Evolutionary conservation across 805 yeast genomes (phyloP).

Genomic region (Cyberlindnera veronae): DNA sequence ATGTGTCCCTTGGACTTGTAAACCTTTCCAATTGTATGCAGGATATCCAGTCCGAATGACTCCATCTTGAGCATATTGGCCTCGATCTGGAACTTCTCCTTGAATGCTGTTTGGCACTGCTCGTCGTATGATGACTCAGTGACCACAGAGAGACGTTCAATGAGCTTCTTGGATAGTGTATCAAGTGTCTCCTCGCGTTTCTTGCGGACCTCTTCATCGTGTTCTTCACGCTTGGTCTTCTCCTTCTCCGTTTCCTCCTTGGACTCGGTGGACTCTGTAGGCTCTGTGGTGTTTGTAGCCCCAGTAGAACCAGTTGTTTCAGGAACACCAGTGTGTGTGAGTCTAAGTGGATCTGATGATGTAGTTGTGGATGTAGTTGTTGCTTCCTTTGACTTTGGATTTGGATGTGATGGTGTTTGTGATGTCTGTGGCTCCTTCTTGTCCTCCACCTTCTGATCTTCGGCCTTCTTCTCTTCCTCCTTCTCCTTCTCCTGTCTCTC

Average conservation of each 20-base stretch:
- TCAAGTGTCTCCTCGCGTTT: slow-evolving; percentile 66
- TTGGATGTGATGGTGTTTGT: slow-evolving; percentile 1
- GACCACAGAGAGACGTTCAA: slow-evolving; percentile 48
- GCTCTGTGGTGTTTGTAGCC: no score
- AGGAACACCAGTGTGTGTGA: slow-evolving; percentile 5
- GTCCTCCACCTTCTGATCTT: slow-evolving; percentile 32
- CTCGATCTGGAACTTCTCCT: slow-evolving; percentile 66
- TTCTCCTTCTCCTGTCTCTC: slow-evolving; percentile 38
- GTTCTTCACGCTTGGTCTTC: slow-evolving; percentile 49
- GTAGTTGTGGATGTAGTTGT: slow-evolving; percentile 1
- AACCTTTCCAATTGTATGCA: slow-evolving; percentile 70
- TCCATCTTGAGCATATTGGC: slow-evolving; percentile 81
- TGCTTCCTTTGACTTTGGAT: background rate
- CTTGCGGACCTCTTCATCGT: slow-evolving; percentile 71
- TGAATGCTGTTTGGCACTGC: slow-evolving; percentile 61
- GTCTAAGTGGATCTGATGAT: slow-evolving; percentile 5
- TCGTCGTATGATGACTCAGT: slow-evolving; percentile 62
- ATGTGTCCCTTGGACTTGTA: slow-evolving; percentile 64
- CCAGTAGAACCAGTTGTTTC: background rate
- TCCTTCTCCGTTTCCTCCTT: slow-evolving; percentile 32
- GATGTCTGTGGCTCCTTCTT: slow-evolving; percentile 16
- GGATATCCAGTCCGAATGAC: slow-evolving; percentile 78
- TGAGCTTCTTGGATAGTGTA: slow-evolving; percentile 55
- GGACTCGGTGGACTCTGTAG: background rate
- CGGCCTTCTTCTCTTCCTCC: slow-evolving; percentile 32